Conservation (phyloP, 176 grass and related monocot species). For the Oryza officinalis region DNA sequence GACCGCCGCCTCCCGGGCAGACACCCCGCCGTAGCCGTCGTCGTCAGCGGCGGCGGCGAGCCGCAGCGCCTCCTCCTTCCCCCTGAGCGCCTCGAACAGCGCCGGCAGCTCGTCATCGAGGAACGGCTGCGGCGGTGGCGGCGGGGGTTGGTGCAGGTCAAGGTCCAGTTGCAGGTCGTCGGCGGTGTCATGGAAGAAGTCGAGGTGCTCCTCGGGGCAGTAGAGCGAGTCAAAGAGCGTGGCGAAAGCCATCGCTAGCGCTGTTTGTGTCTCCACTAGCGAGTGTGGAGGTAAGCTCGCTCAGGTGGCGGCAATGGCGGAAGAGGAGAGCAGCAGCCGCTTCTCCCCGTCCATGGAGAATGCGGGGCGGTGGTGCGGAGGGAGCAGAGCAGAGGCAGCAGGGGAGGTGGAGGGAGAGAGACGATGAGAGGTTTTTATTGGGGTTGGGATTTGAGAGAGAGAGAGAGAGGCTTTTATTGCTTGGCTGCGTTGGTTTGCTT, state of each 20-base stretch:
- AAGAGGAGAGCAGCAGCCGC: slow-evolving; percentile 38
- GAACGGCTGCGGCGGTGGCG: background rate
- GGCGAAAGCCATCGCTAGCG: slow-evolving; percentile 41
- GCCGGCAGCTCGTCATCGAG: slow-evolving; percentile 40
- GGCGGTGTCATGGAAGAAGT: slow-evolving; percentile 46
- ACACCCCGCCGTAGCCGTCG: slow-evolving; percentile 34
- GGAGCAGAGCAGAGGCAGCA: background rate
- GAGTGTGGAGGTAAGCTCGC: background rate
- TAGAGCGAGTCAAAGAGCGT: slow-evolving; percentile 65
- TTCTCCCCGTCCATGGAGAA: slow-evolving; percentile 43
- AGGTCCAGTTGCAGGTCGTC: background rate
- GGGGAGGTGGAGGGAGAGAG: slow-evolving; percentile 17
- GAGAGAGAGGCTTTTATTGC: background rate
- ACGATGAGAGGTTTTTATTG: slow-evolving; percentile 43
- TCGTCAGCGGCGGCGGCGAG: background rate
- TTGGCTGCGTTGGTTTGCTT: background rate
- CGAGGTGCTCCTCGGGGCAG: slow-evolving; percentile 70
- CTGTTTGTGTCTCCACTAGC: background rate
- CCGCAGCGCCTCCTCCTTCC: slow-evolving; percentile 35
- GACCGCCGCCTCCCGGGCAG: slow-evolving; percentile 46
- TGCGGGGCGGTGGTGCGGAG: background rate
- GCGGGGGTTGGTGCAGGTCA: background rate
- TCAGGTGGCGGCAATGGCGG: slow-evolving; percentile 22
- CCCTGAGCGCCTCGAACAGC: slow-evolving; percentile 42
- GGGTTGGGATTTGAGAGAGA: background rate